These are phyloP conservation scores for Trichoderma reesei DNA, from an alignment of 495 filamentous ascomycete species.

Conservation along the genomic window DNA sequence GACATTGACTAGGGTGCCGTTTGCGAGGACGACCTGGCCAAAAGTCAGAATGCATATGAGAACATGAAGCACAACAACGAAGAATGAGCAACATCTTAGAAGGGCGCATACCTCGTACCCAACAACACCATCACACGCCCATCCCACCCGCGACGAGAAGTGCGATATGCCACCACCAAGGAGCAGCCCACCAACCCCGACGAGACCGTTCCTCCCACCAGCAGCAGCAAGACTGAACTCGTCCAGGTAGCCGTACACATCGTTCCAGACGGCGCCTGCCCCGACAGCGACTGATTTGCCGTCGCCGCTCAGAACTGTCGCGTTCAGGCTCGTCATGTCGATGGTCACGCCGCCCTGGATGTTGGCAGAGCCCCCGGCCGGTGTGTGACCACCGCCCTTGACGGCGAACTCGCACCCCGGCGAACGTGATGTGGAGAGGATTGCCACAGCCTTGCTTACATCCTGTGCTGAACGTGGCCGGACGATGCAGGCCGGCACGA, in stretches of 20 bases:
- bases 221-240: slow-evolving; percentile 24
- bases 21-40: slow-evolving; percentile 43
- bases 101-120: slow-evolving; percentile 27
- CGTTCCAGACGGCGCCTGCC: slow-evolving; percentile 23
- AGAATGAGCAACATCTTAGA: background rate
- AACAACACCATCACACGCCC: slow-evolving; percentile 39
- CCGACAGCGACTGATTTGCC: slow-evolving; percentile 19
- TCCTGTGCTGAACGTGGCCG: background rate
- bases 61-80: slow-evolving; percentile 24
- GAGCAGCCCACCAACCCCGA: slow-evolving; percentile 34
- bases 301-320: slow-evolving; percentile 15
- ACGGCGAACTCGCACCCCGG: slow-evolving; percentile 4
- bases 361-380: slow-evolving; percentile 16
- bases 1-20: slow-evolving; percentile 38
- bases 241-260: slow-evolving; percentile 27
- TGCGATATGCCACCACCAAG: slow-evolving; percentile 38
- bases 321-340: slow-evolving; percentile 27
- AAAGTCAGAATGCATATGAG: slow-evolving; percentile 25
- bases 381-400: slow-evolving; percentile 1
- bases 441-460: background rate
- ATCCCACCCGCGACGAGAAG: slow-evolving; percentile 38
- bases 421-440: background rate
- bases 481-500: background rate
- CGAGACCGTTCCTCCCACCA: slow-evolving; percentile 26
- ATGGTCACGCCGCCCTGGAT: slow-evolving; percentile 35